These are phyloP conservation scores for Aristolochia californica DNA, from an alignment of 164 flowering plant species.

Conservation along the genomic window DNA sequence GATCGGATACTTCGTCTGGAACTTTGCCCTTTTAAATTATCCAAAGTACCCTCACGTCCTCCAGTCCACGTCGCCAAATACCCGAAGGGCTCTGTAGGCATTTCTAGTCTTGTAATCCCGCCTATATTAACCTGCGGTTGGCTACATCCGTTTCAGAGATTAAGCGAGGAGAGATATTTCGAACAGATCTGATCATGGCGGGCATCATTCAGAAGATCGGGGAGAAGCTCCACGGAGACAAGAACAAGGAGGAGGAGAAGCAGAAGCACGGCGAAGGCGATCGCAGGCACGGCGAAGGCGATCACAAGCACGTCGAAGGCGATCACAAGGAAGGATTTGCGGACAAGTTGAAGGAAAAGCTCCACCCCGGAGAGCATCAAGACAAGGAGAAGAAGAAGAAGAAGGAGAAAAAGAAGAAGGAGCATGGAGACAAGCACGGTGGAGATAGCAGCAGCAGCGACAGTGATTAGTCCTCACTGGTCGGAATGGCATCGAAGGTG, in stretches of 20 bases:
- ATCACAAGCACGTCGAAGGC: constrained; percentile 29
- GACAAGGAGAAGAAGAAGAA: constrained; percentile 30
- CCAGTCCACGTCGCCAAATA: too few species aligned
- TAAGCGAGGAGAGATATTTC: too few species aligned
- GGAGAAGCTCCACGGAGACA: constrained; percentile 43
- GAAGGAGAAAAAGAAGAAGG: constrained; percentile 13
- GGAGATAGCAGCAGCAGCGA: constrained; percentile 44
- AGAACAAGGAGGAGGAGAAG: constrained; percentile 17
- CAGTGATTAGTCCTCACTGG: constrained; percentile 21
- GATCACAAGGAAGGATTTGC: constrained; percentile 22
- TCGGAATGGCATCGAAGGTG: neutral
- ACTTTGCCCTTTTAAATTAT: too few species aligned
- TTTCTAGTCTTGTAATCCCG: too few species aligned
- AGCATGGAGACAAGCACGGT: constrained; percentile 11
- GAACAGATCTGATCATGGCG: constrained; percentile 20
- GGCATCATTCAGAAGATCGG: constrained; percentile 52
- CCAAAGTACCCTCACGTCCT: too few species aligned
- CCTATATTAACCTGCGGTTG: too few species aligned
- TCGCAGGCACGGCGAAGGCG: constrained; percentile 3
- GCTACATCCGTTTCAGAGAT: too few species aligned
- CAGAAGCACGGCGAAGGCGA: constrained; percentile 8
- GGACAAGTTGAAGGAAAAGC: constrained; percentile 6
- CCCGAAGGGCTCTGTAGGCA: too few species aligned
- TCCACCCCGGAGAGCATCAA: neutral
- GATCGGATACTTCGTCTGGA: too few species aligned